phyloP scores from a whole-genome alignment of 2,329 filamentous ascomycete species.

The Nannizziopsis barbatae region DNA sequence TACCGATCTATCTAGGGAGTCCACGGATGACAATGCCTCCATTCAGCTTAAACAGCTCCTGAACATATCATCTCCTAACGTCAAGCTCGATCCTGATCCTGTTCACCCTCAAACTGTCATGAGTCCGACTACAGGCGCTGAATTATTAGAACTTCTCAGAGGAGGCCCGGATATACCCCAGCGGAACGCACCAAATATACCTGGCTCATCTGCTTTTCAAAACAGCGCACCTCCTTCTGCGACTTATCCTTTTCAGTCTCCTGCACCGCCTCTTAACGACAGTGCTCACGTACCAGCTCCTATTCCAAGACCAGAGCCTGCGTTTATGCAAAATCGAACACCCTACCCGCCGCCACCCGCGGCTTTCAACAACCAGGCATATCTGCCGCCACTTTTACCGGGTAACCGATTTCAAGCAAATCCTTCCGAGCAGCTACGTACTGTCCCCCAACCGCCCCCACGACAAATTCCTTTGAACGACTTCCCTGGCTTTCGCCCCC shows the following conservation, averaged over 20 bases:
- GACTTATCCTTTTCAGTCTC: background rate
- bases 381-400: background rate
- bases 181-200: conserved; percentile 15
- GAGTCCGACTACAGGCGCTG: conserved; percentile 35
- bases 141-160: conserved; percentile 47
- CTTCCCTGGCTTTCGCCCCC: background rate
- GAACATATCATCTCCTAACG: conserved; percentile 28
- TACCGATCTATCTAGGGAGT: conserved; percentile 34
- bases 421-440: background rate
- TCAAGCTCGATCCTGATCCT: conserved; percentile 8
- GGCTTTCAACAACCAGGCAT: background rate
- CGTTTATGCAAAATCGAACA: background rate
- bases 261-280: background rate
- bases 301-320: background rate
- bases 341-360: background rate
- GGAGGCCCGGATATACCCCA: conserved; percentile 26
- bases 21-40: conserved; percentile 35
- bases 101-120: conserved; percentile 9
- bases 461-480: background rate
- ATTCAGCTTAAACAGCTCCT: conserved; percentile 43
- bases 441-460: background rate
- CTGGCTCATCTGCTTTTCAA: background rate
- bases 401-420: background rate
- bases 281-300: background rate
- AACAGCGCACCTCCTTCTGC: background rate